phyloP scores from a whole-genome alignment of 805 yeast genomes.

The Komagataella pseudopastoris region DNA sequence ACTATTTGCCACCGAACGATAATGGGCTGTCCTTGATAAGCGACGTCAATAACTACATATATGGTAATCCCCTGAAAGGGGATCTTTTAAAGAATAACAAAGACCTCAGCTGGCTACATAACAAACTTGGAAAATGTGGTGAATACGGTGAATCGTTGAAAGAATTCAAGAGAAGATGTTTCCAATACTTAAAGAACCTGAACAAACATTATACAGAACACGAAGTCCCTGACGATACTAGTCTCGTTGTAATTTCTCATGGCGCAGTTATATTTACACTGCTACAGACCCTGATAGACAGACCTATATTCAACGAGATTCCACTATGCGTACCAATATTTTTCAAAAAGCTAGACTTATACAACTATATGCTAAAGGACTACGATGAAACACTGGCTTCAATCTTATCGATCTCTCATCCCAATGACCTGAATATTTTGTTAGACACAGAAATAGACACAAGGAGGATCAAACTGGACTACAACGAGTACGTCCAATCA shows the following conservation, averaged over 20 bases:
- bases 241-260: conserved; percentile 23
- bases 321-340: conserved; percentile 23
- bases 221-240: conserved; percentile 14
- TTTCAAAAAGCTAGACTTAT: conserved; percentile 13
- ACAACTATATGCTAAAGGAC: conserved; percentile 14
- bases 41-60: conserved; percentile 23
- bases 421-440: conserved; percentile 12
- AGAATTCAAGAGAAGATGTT: conserved; percentile 22
- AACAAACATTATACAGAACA: conserved; percentile 16
- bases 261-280: conserved; percentile 29
- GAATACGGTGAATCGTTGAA: conserved; percentile 25
- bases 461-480: conserved; percentile 12
- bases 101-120: conserved; percentile 19
- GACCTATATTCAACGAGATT: conserved; percentile 24
- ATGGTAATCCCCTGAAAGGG: conserved; percentile 5
- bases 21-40: conserved; percentile 26
- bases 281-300: conserved; percentile 21
- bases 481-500: conserved; percentile 9
- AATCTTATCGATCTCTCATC: conserved; percentile 12
- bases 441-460: conserved; percentile 13
- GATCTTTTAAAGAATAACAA: conserved; percentile 8
- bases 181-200: conserved; percentile 18
- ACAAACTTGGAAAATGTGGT: conserved; percentile 26
- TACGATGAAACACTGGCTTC: conserved; percentile 18
- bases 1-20: conserved; percentile 29